Conservation (phyloP, 108 stramenopile species). For the Skeletonema tropicum region DNA sequence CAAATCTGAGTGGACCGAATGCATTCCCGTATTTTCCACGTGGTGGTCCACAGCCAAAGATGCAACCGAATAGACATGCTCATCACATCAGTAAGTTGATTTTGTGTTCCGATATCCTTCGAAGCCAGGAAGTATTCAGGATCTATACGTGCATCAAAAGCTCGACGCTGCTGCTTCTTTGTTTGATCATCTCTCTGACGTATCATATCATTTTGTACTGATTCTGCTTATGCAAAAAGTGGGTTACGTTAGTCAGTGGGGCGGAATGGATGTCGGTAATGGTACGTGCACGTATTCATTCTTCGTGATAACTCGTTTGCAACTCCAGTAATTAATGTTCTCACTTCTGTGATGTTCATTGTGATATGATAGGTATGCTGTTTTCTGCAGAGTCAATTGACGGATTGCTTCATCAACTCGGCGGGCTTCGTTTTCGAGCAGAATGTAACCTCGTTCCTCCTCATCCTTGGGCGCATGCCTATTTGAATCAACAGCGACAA, state of each 20-base stretch:
- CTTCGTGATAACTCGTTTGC: too few species aligned
- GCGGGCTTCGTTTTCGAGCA: slow-evolving; percentile 54
- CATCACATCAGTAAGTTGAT: slow-evolving; percentile 37
- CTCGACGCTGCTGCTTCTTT: too few species aligned
- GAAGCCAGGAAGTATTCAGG: too few species aligned
- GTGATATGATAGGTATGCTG: slow-evolving; percentile 51
- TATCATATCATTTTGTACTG: too few species aligned
- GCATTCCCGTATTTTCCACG: slow-evolving; percentile 81
- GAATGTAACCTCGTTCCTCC: slow-evolving; percentile 33
- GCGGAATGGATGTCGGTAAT: slow-evolving; percentile 80
- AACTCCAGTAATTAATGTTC: too few species aligned
- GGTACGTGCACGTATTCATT: slow-evolving; percentile 24
- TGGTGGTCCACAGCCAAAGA: slow-evolving; percentile 34
- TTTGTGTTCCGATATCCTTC: too few species aligned
- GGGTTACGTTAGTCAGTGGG: slow-evolving; percentile 80
- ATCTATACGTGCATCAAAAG: too few species aligned
- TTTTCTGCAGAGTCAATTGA: slow-evolving; percentile 72
- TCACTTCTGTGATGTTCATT: neutral
- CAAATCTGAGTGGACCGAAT: slow-evolving; percentile 64
- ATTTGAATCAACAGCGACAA: slow-evolving; percentile 24
- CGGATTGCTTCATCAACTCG: slow-evolving; percentile 79
- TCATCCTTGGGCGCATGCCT: slow-evolving; percentile 7
- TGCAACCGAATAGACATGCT: slow-evolving; percentile 11
- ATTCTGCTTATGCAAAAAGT: neutral
- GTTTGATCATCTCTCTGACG: too few species aligned